A percentile compares a stretch with the other conserved stretches of the same genome.
phyloP scores from a whole-genome alignment of 148 eudicot genomes.

The Arbutus unedo region DNA sequence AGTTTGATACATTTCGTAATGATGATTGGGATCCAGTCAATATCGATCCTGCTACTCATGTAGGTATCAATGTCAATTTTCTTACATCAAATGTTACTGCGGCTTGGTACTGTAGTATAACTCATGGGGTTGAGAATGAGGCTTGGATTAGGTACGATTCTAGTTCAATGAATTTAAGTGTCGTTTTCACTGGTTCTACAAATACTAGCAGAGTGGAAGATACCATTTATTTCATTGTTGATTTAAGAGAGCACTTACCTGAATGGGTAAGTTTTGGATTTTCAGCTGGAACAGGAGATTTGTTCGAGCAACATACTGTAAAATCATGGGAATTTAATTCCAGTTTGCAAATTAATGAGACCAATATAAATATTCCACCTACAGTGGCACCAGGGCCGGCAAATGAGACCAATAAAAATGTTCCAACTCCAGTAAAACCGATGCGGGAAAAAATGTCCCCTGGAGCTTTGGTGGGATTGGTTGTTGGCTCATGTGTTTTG shows the following conservation, averaged over 20 bases:
- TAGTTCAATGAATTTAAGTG: neutral
- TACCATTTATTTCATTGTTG: neutral
- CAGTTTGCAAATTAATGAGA: too few species aligned
- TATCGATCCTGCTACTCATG: neutral
- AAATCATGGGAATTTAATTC: constrained; percentile 35
- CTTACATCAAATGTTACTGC: neutral
- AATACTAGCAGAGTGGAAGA: neutral
- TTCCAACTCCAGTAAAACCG: neutral
- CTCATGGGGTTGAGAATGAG: neutral
- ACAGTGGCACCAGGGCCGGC: too few species aligned
- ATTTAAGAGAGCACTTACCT: constrained; percentile 21
- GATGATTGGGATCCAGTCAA: neutral
- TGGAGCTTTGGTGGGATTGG: neutral
- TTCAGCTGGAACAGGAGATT: constrained; percentile 28
- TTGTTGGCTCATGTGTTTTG: too few species aligned
- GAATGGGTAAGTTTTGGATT: constrained; percentile 29
- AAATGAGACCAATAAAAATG: neutral
- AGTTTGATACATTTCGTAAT: neutral
- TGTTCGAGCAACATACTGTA: constrained; percentile 16
- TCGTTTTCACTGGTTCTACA: neutral
- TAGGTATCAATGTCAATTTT: constrained; percentile 21
- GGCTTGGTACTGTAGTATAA: neutral
- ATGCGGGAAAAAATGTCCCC: too few species aligned
- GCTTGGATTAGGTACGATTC: constrained; percentile 16
- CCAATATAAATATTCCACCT: too few species aligned